Conservation (phyloP, 2,329 filamentous ascomycete species). For the Hypoxylon sp. region DNA sequence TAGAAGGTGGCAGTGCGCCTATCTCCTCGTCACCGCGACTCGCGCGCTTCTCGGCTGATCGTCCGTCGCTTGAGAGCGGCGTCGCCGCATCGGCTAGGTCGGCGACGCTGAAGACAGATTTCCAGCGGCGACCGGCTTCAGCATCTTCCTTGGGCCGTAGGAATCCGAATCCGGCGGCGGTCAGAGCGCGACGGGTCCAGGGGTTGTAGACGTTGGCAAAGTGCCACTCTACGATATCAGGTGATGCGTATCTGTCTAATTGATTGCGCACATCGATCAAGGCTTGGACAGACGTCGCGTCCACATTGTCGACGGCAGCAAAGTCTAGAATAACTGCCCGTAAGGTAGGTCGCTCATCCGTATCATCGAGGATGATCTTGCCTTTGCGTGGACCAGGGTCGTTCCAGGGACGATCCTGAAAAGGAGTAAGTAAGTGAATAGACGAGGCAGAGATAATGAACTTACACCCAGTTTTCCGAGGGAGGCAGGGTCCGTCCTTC, state of each 20-base stretch:
- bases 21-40: constrained; percentile 41
- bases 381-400: constrained; percentile 50
- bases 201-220: constrained; percentile 66
- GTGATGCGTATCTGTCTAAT: constrained; percentile 63
- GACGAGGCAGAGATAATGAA: constrained; percentile 25
- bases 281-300: constrained; percentile 67
- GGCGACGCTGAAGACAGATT: constrained; percentile 48
- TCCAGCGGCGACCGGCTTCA: constrained; percentile 36
- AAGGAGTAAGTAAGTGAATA: constrained; percentile 33
- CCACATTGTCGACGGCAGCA: constrained; percentile 66
- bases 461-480: constrained; percentile 62
- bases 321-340: constrained; percentile 69
- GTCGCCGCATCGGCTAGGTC: constrained; percentile 34
- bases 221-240: constrained; percentile 62
- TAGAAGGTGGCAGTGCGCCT: constrained; percentile 29
- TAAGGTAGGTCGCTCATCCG: constrained; percentile 54
- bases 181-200: constrained; percentile 69
- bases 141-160: constrained; percentile 34
- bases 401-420: constrained; percentile 58
- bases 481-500: constrained; percentile 58
- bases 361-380: constrained; percentile 32
- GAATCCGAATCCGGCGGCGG: constrained; percentile 65
- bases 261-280: constrained; percentile 67
- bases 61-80: constrained; percentile 30
- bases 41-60: constrained; percentile 31